Evolutionary conservation across 73 alveolate genomes (phyloP).

Genomic region (Paraurostyla sp.): DNA sequence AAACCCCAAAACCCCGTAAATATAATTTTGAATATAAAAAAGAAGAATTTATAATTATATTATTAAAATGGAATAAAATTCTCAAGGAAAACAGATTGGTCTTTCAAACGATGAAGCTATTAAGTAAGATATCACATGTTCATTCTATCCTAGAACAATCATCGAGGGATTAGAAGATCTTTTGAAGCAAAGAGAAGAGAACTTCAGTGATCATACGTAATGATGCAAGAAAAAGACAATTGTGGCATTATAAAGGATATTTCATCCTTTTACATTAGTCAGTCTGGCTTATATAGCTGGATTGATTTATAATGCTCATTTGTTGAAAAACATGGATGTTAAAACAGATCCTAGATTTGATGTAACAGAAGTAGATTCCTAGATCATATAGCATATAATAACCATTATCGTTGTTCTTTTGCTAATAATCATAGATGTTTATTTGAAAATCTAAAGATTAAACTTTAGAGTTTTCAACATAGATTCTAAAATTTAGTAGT

Average conservation of each 20-base stretch:
- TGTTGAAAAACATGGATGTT: background rate
- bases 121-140: background rate
- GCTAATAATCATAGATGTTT: conserved; percentile 22
- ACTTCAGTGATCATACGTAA: conserved; percentile 53
- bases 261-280: conserved; percentile 49
- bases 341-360: background rate
- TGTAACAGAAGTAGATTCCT: background rate
- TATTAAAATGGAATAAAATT: background rate
- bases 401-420: conserved; percentile 1
- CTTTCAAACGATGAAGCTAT: background rate
- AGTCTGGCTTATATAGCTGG: conserved; percentile 42
- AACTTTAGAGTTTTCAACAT: conserved; percentile 47
- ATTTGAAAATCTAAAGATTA: conserved; percentile 30
- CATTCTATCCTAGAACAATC: background rate
- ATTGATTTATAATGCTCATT: background rate
- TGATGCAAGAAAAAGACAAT: conserved; percentile 33
- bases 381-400: background rate
- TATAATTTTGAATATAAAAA: too few species aligned
- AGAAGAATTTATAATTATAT: too few species aligned
- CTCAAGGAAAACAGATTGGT: background rate
- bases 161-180: conserved; percentile 36
- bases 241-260: conserved; percentile 23
- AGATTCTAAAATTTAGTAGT: conserved; percentile 32
- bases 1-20: too few species aligned
- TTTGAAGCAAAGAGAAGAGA: conserved; percentile 54